Percentiles rank a stretch among this genome's conserved stretches.
Evolutionary conservation across 371 early-diverging fungal genomes (phyloP).

Genomic region (Mortierella sp.): DNA sequence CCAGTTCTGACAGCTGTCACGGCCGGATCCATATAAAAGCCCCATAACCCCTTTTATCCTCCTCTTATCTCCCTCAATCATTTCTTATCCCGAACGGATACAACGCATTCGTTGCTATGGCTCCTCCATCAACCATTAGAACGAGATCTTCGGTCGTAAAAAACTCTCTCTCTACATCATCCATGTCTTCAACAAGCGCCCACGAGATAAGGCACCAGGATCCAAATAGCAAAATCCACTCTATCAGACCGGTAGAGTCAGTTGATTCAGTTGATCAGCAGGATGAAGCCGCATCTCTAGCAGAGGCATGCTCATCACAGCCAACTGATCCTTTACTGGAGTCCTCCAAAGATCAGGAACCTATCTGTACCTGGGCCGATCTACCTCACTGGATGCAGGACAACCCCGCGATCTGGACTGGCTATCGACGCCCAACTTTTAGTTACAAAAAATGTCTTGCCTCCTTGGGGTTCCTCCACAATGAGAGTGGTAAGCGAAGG

Average conservation of each 20-base stretch:
- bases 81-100: neutral
- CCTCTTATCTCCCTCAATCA: neutral
- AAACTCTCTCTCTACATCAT: neutral
- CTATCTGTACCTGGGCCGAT: conserved; percentile 61
- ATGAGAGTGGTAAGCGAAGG: conserved; percentile 78
- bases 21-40: no score
- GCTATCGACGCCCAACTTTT: conserved; percentile 83
- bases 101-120: neutral
- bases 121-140: conserved; percentile 5
- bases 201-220: conserved; percentile 5
- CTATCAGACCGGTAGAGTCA: conserved; percentile 11
- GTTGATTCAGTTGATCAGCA: neutral
- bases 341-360: neutral
- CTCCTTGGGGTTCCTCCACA: conserved; percentile 88
- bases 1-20: no score
- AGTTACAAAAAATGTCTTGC: conserved; percentile 78
- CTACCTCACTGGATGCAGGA: conserved; percentile 83
- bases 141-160: conserved; percentile 2
- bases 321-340: neutral
- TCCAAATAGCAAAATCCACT: neutral
- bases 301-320: neutral
- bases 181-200: conserved; percentile 14
- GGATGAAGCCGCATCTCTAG: neutral
- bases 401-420: conserved; percentile 74
- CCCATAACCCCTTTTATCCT: neutral